Evolutionary conservation across 2,329 filamentous ascomycete genomes (phyloP).

Genomic region (Neonectria magnoliae): DNA sequence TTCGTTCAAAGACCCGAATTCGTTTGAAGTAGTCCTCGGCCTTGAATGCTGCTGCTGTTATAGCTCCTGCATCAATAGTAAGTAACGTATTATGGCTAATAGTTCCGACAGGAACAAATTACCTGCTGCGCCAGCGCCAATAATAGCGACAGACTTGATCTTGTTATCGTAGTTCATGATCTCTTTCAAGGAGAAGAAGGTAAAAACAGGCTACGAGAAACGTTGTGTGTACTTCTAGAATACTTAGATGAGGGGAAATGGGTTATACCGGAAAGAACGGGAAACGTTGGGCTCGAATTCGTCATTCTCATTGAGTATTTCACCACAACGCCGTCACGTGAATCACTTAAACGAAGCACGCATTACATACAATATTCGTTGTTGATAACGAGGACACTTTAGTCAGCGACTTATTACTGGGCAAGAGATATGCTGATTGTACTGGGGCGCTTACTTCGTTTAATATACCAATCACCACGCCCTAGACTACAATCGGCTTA

Average conservation of each 20-base stretch:
- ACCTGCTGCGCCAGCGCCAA: slow-evolving; percentile 39
- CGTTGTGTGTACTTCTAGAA: neutral
- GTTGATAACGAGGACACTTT: neutral
- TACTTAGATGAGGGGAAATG: neutral
- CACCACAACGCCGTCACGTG: neutral
- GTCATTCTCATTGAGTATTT: neutral
- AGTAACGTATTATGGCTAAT: fast-evolving
- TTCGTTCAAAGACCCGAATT: slow-evolving; percentile 55
- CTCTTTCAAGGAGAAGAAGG: neutral
- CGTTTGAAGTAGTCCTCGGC: slow-evolving; percentile 55
- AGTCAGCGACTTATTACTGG: neutral
- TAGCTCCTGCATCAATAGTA: slow-evolving; percentile 49
- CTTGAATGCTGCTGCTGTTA: slow-evolving; percentile 58
- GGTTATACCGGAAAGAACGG: neutral
- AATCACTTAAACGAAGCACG: neutral
- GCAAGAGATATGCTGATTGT: neutral
- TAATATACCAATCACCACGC: neutral
- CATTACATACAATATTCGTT: neutral
- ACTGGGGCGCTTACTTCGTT: neutral
- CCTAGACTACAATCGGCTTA: neutral
- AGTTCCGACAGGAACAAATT: neutral
- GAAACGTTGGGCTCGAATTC: neutral
- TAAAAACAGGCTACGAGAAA: neutral
- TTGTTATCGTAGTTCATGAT: neutral
- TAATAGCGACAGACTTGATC: slow-evolving; percentile 35